Evolutionary conservation across 176 grass and related monocot species (phyloP).

Genomic region (Juncus effusus): DNA sequence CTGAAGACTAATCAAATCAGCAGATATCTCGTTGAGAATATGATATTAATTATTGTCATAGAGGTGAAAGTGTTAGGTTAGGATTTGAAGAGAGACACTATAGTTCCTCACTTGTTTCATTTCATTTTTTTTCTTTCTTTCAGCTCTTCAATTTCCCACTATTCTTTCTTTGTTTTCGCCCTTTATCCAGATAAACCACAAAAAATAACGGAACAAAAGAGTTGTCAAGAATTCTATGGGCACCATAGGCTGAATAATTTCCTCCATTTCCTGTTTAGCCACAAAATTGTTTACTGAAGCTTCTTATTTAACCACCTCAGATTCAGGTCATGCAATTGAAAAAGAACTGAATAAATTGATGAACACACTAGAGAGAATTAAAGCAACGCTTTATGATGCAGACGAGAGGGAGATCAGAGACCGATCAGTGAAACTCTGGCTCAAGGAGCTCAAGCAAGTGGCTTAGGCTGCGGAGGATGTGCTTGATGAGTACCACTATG

Average conservation of each 20-base stretch:
- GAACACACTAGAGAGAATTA: not conserved
- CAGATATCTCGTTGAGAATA: too few relatives aligned
- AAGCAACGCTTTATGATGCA: constrained; percentile 5
- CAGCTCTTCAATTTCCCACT: too few relatives aligned
- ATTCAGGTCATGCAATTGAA: not conserved
- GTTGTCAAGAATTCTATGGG: not conserved
- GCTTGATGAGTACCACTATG: not conserved
- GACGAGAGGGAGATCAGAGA: constrained; percentile 11
- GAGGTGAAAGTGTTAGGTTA: too few relatives aligned
- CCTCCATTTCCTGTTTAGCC: not conserved
- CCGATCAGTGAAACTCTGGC: constrained; percentile 10
- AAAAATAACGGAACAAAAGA: too few relatives aligned
- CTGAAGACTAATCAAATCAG: too few relatives aligned
- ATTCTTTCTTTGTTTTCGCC: too few relatives aligned
- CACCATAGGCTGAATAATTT: too few relatives aligned
- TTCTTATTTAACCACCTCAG: not conserved
- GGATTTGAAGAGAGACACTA: too few relatives aligned
- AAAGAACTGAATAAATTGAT: not conserved
- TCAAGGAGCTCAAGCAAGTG: constrained; percentile 15
- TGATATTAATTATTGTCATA: too few relatives aligned
- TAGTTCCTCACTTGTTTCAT: too few relatives aligned
- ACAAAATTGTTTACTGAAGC: not conserved
- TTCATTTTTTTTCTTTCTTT: too few relatives aligned
- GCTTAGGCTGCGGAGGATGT: constrained; percentile 10
- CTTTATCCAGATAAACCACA: too few relatives aligned